Evolutionary conservation across 202 grass and related monocot species (phyloP).

Genomic region (Panicum hallii): DNA sequence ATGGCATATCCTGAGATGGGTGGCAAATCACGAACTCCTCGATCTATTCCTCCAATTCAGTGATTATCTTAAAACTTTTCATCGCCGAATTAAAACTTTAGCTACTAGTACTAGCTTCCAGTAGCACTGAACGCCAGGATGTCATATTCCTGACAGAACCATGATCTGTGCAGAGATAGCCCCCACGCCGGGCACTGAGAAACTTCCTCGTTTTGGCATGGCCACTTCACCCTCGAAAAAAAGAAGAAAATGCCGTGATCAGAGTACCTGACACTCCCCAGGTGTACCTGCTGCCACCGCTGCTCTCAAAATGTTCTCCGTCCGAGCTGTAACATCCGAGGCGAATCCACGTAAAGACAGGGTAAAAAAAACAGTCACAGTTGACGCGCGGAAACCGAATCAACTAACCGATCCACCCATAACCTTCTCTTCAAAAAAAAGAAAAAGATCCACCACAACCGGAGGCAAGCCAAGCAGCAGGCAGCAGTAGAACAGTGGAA

Average conservation of each 20-base stretch:
- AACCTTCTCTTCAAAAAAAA: background rate
- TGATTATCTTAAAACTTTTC: background rate
- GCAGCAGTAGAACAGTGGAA: background rate
- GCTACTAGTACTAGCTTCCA: background rate
- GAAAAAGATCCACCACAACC: background rate
- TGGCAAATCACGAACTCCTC: background rate
- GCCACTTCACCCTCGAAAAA: background rate
- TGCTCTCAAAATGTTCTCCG: background rate
- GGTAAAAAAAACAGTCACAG: too few species aligned
- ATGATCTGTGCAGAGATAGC: background rate
- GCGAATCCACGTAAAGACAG: background rate
- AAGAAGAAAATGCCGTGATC: background rate
- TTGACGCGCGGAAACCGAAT: background rate
- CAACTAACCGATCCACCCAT: background rate
- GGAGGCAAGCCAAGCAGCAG: background rate
- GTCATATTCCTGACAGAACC: background rate
- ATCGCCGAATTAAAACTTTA: background rate
- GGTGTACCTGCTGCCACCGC: background rate
- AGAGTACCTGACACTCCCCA: background rate
- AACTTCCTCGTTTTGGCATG: slow-evolving; percentile 25
- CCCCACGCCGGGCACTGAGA: background rate
- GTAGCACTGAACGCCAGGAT: background rate
- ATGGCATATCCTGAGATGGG: background rate
- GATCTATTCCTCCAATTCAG: too few species aligned
- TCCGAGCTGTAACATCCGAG: background rate